A percentile compares a stretch with the other conserved stretches of the same genome.
These are phyloP conservation scores for Austroboletus niveus DNA, from an alignment of 1,284 basidiomycete species.

Conservation along the genomic window DNA sequence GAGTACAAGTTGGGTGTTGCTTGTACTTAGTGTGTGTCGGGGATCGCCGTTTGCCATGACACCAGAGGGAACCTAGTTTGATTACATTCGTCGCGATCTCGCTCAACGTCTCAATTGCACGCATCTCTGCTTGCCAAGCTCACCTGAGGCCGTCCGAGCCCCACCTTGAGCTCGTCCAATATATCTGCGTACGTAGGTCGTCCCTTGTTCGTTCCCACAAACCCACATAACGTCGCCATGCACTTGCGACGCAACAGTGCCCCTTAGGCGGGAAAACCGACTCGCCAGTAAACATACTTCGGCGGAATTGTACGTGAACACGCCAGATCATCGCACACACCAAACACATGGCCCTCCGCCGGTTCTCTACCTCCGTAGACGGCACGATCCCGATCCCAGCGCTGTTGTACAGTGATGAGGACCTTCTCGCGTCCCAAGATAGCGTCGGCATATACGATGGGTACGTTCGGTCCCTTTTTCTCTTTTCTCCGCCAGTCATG, in stretches of 20 bases:
- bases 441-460: conserved; percentile 87
- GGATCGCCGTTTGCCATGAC: conserved; percentile 13
- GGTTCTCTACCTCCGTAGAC: conserved; percentile 56
- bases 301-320: conserved; percentile 13
- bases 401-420: conserved; percentile 78
- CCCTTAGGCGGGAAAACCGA: conserved; percentile 7
- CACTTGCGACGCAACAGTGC: conserved; percentile 4
- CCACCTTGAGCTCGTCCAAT: conserved; percentile 5
- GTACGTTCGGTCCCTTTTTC: conserved; percentile 45
- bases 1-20: too few relatives aligned
- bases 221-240: conserved; percentile 4
- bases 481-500: conserved; percentile 10
- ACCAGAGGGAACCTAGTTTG: neutral
- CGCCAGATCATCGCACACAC: neutral
- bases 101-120: conserved; percentile 6
- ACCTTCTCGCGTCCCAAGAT: conserved; percentile 70
- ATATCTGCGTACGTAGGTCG: conserved; percentile 11
- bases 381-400: conserved; percentile 73
- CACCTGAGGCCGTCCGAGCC: conserved; percentile 18
- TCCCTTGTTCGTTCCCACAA: conserved; percentile 12
- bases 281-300: conserved; percentile 7
- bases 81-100: neutral
- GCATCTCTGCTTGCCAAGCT: conserved; percentile 16
- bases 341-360: conserved; percentile 48
- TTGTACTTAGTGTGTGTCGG: conserved; percentile 10